Evolutionary conservation across 2,329 filamentous ascomycete genomes (phyloP).

Genomic region (Cercospora berteroae): DNA sequence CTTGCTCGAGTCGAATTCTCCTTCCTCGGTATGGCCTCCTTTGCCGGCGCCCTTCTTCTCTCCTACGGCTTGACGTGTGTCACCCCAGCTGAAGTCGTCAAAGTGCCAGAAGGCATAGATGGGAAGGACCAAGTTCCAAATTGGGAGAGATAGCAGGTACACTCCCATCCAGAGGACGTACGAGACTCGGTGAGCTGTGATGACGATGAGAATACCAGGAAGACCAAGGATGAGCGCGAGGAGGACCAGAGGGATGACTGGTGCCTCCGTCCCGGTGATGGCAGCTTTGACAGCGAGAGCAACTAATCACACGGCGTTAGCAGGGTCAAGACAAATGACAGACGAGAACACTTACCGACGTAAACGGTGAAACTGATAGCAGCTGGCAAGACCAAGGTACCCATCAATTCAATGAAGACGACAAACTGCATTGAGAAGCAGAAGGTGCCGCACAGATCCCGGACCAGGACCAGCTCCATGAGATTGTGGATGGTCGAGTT

Average conservation of each 20-base stretch:
- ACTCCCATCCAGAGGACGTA: conserved; percentile 98
- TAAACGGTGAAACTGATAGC: conserved; percentile 98
- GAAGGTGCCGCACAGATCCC: conserved; percentile 96
- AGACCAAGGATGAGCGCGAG: conserved; percentile 89
- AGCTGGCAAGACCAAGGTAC: conserved; percentile 89
- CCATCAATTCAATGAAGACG: conserved; percentile 90
- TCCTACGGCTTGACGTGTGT: conserved; percentile 90
- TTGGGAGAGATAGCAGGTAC: conserved; percentile 85
- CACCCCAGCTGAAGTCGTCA: conserved; percentile 98
- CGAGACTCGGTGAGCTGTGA: conserved; percentile 88
- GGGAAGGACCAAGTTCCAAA: conserved; percentile 97
- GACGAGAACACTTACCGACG: conserved; percentile 64
- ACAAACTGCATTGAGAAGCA: conserved; percentile 99
- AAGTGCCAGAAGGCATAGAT: conserved; percentile 99
- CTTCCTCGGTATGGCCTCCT: conserved; percentile 62
- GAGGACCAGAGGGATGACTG: conserved; percentile 86
- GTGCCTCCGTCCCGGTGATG: conserved; percentile 56
- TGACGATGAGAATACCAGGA: conserved; percentile 83
- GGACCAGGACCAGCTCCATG: conserved; percentile 93
- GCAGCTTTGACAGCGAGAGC: conserved; percentile 77
- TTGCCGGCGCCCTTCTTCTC: conserved; percentile 84
- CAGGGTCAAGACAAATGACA: background rate
- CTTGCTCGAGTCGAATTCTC: conserved; percentile 96
- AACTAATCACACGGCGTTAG: conserved; percentile 53
- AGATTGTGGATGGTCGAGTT: conserved; percentile 98